Percentiles rank a stretch among this genome's conserved stretches.
Evolutionary conservation across 441 rosid genomes (phyloP).

Genomic region (Breynia disticha): DNA sequence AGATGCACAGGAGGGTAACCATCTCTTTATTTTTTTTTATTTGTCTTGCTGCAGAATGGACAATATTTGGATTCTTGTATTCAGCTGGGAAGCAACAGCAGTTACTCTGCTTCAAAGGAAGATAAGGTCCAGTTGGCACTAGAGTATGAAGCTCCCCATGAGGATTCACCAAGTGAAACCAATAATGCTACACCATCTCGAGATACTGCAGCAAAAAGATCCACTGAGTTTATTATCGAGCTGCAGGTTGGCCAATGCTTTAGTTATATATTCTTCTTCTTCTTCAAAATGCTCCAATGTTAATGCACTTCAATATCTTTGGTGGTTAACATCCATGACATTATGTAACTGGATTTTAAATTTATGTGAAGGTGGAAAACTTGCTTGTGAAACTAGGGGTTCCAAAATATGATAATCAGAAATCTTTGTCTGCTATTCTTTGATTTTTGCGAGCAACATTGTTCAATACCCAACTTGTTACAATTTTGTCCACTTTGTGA

Average conservation of each 20-base stretch:
- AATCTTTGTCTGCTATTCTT: no score
- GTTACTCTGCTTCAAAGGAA: conserved; percentile 63
- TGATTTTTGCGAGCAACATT: neutral
- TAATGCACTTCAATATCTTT: no score
- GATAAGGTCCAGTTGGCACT: conserved; percentile 60
- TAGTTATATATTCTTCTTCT: neutral
- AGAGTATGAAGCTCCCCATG: conserved; percentile 30
- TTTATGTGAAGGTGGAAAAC: no score
- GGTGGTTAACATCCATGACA: no score
- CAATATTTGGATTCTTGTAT: conserved; percentile 82
- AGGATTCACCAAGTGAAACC: conserved; percentile 30
- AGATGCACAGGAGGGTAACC: no score
- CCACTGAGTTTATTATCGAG: conserved; percentile 61
- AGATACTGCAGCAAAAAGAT: conserved; percentile 34
- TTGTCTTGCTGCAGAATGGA: conserved; percentile 54
- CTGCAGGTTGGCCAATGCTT: conserved; percentile 53
- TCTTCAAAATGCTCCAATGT: no score
- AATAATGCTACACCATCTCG: conserved; percentile 29
- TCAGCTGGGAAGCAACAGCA: conserved; percentile 69
- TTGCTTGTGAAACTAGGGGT: no score
- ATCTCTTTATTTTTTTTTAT: neutral
- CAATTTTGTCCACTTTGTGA: conserved; percentile 11
- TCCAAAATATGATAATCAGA: no score
- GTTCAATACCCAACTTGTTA: neutral
- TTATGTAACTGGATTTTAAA: no score